phyloP scores from a whole-genome alignment of 345 rosid species.

The Zanthoxylum bungeanum region DNA sequence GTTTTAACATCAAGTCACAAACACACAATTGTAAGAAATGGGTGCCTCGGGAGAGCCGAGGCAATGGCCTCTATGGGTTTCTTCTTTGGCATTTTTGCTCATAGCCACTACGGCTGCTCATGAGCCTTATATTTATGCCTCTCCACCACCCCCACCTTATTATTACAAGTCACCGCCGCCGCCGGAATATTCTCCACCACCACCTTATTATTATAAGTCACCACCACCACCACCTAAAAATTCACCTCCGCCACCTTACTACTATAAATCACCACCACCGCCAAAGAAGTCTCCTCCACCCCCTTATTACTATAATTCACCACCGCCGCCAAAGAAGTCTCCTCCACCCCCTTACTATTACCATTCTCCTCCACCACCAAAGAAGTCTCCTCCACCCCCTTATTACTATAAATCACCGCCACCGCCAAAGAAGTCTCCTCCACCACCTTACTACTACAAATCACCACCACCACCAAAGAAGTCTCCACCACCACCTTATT shows the following conservation, averaged over 20 bases:
- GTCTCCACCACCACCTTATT: constrained; percentile 14
- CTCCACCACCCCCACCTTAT: constrained; percentile 16
- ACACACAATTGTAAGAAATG: constrained; percentile 21
- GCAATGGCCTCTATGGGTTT: constrained; percentile 26
- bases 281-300: fast-evolving
- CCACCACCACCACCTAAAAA: background rate
- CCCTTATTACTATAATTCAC: background rate
- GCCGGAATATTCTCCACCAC: background rate
- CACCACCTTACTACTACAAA: background rate
- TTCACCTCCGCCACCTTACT: background rate
- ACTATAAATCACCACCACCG: background rate
- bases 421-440: background rate
- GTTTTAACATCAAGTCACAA: background rate
- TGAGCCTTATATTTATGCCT: constrained; percentile 25
- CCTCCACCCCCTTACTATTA: constrained; percentile 19
- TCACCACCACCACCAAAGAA: constrained; percentile 8
- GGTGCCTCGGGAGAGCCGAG: constrained; percentile 18
- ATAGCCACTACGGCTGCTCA: constrained; percentile 18
- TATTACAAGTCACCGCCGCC: constrained; percentile 20
- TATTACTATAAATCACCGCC: constrained; percentile 18
- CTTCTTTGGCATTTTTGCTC: constrained; percentile 30
- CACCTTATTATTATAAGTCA: constrained; percentile 8
- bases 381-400: background rate
- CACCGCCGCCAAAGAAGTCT: background rate
- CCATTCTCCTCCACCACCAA: constrained; percentile 13